Base-by-base conservation (phyloP, 1,139 yeast species). In the Hansenula anomala region DNA sequence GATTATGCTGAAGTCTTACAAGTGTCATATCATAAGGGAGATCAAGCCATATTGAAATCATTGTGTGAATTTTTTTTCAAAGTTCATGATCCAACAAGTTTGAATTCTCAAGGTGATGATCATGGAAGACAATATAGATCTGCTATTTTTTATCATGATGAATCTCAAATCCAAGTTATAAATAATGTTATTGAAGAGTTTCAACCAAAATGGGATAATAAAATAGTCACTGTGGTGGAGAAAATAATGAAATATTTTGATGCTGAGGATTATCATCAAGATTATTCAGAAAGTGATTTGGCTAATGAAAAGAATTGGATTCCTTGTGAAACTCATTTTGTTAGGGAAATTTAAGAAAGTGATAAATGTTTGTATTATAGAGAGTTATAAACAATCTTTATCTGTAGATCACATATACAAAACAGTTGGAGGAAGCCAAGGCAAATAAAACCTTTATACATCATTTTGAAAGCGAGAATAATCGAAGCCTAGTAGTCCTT, bases 281-380 rank as follows among this genome's bases (percentile, higher is more conserved):
- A 73, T 46, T 90, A 90, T 59, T 69, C 88, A 55, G 69, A 71
- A 39, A 30, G 37, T 10, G 52, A 56, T 10, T 20, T 41, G 16
- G 38, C 39, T 13, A 78, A 75, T 54, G 86, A 89, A 56, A 94
- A 95, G 2, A 64, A 66, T 4, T 96, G 96, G n/a, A 84, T 85
- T 60, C 85, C 81, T 44, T 89, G 97, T 60, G 92, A 96, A 13
- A 78, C 90, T 2, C 97, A 89, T 56, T 87, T 72, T 48, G 57
- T 82, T 35, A 75, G 95, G 52, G 58, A 61, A 24, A 18, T 39
- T 14, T 42, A 30, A 27, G 14, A 9, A 20, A 14, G 6, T n/a
- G 4, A 4, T 4, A 7, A 15, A 12, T 27, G 29, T 4, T 15
- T 55, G 53, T 3, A 58, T 28, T 17, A 14, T 17, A 28, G n/a